These are phyloP conservation scores for Penicillium subrubescens DNA, from an alignment of 495 filamentous ascomycete genomes.

Conservation along the genomic window DNA sequence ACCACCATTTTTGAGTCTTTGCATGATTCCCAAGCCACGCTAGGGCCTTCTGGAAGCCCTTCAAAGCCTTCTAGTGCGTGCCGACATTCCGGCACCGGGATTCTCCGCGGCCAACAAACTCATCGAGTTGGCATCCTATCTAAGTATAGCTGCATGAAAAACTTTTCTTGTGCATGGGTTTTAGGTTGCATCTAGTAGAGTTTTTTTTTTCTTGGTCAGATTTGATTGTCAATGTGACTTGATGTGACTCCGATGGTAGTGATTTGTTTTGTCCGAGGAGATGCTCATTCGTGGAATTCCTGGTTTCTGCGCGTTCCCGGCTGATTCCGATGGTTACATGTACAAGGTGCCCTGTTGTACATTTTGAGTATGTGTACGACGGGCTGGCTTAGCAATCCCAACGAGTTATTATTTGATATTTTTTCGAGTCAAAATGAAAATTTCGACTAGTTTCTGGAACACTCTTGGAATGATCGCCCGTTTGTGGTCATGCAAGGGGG, in stretches of 20 bases:
- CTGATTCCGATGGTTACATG: neutral
- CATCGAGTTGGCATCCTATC: neutral
- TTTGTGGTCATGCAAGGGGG: neutral
- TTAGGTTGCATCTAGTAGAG: neutral
- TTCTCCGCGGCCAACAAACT: conserved; percentile 9
- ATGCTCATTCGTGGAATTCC: neutral
- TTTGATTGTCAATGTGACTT: neutral
- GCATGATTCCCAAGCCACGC: conserved; percentile 5
- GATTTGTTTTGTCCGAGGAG: neutral
- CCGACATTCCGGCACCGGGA: conserved; percentile 22
- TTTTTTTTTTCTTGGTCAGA: neutral
- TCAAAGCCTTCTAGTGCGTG: conserved; percentile 25
- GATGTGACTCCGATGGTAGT: neutral
- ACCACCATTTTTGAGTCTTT: neutral
- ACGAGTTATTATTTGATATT: neutral
- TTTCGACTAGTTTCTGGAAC: neutral
- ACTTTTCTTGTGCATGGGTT: neutral
- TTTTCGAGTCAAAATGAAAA: neutral
- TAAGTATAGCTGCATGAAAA: conserved; percentile 6
- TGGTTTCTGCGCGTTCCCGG: neutral
- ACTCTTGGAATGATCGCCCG: neutral
- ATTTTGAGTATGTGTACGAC: neutral
- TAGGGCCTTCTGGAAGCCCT: conserved; percentile 21
- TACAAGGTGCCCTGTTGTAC: neutral
- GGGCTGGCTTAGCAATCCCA: neutral